A percentile compares a stretch with the other conserved stretches of the same genome.
Conservation (phyloP, 2,329 filamentous ascomycete genomes). For the Bertia moriformis region DNA sequence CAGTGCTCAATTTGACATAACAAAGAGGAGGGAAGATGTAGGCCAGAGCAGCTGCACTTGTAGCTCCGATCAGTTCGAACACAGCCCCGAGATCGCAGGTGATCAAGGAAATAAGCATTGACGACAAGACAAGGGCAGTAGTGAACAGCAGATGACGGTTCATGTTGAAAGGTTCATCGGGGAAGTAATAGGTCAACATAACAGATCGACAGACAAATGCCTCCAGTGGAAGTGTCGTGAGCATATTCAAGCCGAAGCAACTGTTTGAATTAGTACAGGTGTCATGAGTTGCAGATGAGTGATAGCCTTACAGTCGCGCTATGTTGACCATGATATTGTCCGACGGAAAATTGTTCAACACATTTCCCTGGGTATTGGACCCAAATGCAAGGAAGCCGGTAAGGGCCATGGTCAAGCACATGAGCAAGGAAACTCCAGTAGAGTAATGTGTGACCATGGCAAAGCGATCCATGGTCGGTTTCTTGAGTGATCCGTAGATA, state of each 20-base stretch:
- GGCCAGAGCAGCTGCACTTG: slow-evolving; percentile 49
- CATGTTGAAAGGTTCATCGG: slow-evolving; percentile 42
- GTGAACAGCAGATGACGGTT: slow-evolving; percentile 53
- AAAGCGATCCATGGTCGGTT: slow-evolving; percentile 55
- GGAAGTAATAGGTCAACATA: slow-evolving; percentile 33
- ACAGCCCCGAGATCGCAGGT: slow-evolving; percentile 55
- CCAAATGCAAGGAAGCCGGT: slow-evolving; percentile 55
- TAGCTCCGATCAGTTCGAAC: slow-evolving; percentile 55
- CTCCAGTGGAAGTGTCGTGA: slow-evolving; percentile 54
- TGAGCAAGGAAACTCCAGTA: slow-evolving; percentile 46
- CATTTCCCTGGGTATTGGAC: slow-evolving; percentile 50
- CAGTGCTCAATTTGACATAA: slow-evolving; percentile 49
- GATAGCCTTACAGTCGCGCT: slow-evolving; percentile 33
- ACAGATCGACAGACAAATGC: slow-evolving; percentile 53
- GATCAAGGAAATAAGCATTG: slow-evolving; percentile 41
- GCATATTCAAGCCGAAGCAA: slow-evolving; percentile 58
- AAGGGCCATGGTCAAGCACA: slow-evolving; percentile 49
- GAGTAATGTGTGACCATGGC: slow-evolving; percentile 54
- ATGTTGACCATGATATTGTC: slow-evolving; percentile 55
- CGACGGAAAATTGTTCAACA: slow-evolving; percentile 55
- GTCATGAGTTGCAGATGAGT: neutral
- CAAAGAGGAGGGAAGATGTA: slow-evolving; percentile 56
- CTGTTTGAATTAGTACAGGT: neutral
- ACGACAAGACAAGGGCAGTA: slow-evolving; percentile 40
- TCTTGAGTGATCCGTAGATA: slow-evolving; percentile 55